Evolutionary conservation across 257 asterid genomes (phyloP).

Genomic region (Przewalskia tangutica): DNA sequence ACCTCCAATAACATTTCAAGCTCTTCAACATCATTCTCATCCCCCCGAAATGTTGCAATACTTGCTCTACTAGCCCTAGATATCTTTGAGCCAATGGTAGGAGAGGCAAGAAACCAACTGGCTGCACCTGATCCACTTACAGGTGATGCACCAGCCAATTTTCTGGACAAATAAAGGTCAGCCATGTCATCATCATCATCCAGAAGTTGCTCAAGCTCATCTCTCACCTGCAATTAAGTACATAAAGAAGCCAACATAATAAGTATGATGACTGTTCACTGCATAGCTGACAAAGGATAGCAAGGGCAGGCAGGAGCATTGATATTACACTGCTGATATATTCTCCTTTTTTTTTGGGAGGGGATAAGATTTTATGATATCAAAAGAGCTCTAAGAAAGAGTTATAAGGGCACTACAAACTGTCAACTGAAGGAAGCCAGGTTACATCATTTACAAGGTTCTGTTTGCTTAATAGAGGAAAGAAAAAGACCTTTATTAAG

Average conservation of each 20-base stretch:
- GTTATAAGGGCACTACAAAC: not conserved
- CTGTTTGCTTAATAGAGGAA: not conserved
- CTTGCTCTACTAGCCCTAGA: conserved; percentile 87
- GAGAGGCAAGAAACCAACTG: conserved; percentile 63
- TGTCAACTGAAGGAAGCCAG: not conserved
- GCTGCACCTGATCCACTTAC: conserved; percentile 75
- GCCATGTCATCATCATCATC: conserved; percentile 98
- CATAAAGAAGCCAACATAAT: not conserved
- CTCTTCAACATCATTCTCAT: conserved; percentile 84
- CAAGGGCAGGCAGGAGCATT: not conserved
- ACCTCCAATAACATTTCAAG: conserved; percentile 97
- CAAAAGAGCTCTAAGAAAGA: not conserved
- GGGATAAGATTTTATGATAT: not conserved
- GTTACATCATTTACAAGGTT: not conserved
- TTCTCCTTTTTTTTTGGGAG: not conserved
- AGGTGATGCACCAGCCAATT: conserved; percentile 62
- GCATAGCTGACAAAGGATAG: not conserved
- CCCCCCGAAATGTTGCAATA: conserved; percentile 71
- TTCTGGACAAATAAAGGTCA: conserved; percentile 85
- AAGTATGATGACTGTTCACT: not conserved
- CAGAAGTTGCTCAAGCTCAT: conserved; percentile 93
- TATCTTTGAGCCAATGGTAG: conserved; percentile 79
- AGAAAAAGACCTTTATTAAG: not conserved
- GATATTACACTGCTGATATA: not conserved
- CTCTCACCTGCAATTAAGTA: conserved; percentile 60